Evolutionary conservation across 208 protist genomes (phyloP), one percentile per base, ranked within the genome.

Genomic region (Chromosphaera perkinsii): DNA sequence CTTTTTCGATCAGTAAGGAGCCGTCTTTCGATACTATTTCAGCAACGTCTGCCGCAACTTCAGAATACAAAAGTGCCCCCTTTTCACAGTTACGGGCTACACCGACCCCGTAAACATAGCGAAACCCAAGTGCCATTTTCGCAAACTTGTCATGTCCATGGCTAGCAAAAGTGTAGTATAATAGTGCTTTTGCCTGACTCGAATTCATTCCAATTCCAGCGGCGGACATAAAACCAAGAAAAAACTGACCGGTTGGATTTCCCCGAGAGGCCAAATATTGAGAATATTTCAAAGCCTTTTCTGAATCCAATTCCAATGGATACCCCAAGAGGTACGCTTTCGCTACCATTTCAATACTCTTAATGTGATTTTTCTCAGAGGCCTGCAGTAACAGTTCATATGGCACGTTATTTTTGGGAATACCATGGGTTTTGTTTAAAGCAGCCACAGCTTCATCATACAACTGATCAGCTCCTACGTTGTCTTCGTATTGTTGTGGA

Each of bases 71-170:
- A 14, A 31, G n/a, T 24, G 14, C 27, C n/a, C n/a, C 49, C 49
- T 10, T 54, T 17, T 14, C 0, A 54, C 49, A 54, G 49, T 54
- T 24, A 14, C 27, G 49, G 14, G 49, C n/a, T 54, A 54, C 49
- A 54, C 27, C 27, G 10, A 14, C 10, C 0, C 49, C 49, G 10
- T 24, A 24, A 54, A 54, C 20, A 54, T 54, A 54, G 20, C 22
- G 9, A 24, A 31, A 54, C n/a, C 49, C 49, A 14, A 54, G 49
- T 0, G 49, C 9, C 10, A 24, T 24, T 31, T 24, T 54, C 14
- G 49, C 49, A 54, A 31, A 54, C n/a, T 24, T 54, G n/a, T 54
- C 49, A 10, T 24, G n/a, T 54, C 20, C 49, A 54, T 54, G 27
- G n/a, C 49, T 24, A 27, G 49, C 49, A 27, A 54, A 54, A 14